Evolutionary conservation across 352 stramenopile species (phyloP).

Genomic region (Globisporangium orthogonon): DNA sequence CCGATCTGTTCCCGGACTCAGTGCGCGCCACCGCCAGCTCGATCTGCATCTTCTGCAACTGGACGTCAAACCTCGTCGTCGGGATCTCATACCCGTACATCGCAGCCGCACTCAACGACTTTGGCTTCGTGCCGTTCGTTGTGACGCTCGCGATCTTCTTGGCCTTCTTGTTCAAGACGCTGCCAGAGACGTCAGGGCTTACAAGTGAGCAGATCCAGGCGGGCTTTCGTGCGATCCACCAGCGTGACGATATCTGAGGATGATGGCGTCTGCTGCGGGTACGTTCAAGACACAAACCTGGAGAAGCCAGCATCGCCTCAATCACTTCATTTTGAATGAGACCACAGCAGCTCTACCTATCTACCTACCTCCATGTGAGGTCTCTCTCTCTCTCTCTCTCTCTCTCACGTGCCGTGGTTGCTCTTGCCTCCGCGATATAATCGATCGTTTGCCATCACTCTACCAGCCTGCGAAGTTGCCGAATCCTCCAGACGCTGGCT

Average conservation of each 20-base stretch:
- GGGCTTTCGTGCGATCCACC: conserved; percentile 23
- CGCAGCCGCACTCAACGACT: conserved; percentile 27
- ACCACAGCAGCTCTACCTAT: background rate
- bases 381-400: too few species aligned
- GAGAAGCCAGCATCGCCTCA: background rate
- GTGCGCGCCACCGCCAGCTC: conserved; percentile 35
- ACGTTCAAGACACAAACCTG: background rate
- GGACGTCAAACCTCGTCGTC: conserved; percentile 37
- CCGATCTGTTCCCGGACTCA: conserved; percentile 53
- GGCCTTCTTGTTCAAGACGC: conserved; percentile 31
- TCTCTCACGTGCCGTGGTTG: too few species aligned
- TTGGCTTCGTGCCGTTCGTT: conserved; percentile 49
- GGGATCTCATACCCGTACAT: conserved; percentile 57
- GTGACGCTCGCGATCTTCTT: conserved; percentile 31
- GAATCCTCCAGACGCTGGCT: conserved; percentile 34
- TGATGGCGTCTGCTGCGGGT: background rate
- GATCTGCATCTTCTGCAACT: conserved; percentile 26
- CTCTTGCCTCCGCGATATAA: too few species aligned
- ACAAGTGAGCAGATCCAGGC: conserved; percentile 54
- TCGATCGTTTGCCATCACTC: background rate
- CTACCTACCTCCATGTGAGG: background rate
- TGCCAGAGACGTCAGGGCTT: conserved; percentile 58
- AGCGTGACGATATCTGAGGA: conserved; percentile 5
- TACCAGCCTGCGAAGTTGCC: conserved; percentile 80
- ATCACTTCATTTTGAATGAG: background rate